Evolutionary conservation across 129 eudicot genomes (phyloP), one percentile per base, ranked within the genome.

Genomic region (Flaveria sonorensis): DNA sequence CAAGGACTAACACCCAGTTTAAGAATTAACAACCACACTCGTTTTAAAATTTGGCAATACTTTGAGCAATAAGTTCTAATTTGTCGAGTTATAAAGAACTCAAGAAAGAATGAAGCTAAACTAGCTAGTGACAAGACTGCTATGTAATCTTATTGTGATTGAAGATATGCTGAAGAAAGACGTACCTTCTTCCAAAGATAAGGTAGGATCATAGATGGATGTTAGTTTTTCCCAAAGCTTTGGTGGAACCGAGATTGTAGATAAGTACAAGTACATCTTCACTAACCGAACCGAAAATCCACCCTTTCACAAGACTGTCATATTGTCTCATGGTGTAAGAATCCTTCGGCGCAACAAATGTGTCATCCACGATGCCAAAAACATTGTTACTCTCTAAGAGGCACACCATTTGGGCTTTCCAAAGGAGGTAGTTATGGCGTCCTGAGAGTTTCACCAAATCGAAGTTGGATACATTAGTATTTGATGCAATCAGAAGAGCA

Each of bases 361-460:
- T 2, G 2, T 6, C 60, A 53, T 53, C 60, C 16, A 65, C 67
- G 3, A 76, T 39, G 42, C 80, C 66, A 1, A 36, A 18, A 73
- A 76, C 65, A 39, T 76, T 40, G 72, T 65, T 71, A 52, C 11
- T 12, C 19, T 47, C 23, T 66, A 76, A 18, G 52, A 76, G 72
- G 50, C 79, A 43, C 46, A 75, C 18, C 71, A 75, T 75, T 15
- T 46, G 79, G 24, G 47, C 32, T 57, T 61, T 62, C 79, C 71
- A 75, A 63, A 45, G n/a, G 63, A 2, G 72, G 62, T 75, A 75
- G 48, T 75, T 64, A 30, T 42, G 15, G 5, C 11, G 13, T 5
- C 72, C 40, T 1, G 60, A 75, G 18, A 75, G 79, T 47, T 75
- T 75, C 13, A 75, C 72, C 6, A 72, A 75, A 63, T 63, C 62